Conservation (phyloP, 106 monocot genomes). For the Agapanthus africanus region DNA sequence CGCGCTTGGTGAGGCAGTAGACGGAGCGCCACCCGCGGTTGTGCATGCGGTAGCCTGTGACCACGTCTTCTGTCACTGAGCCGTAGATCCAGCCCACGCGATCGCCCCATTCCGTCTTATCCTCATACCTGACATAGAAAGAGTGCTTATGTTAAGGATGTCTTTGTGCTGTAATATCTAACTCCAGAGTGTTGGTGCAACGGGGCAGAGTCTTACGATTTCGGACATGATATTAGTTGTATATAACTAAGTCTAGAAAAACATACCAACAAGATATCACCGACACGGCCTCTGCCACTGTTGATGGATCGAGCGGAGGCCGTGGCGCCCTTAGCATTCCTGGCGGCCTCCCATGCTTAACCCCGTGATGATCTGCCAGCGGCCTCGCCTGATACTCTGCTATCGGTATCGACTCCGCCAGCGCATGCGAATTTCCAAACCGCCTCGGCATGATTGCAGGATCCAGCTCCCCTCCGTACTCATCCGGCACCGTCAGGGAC, state of each 20-base stretch:
- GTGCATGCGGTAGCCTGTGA: conserved; percentile 78
- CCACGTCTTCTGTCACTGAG: conserved; percentile 62
- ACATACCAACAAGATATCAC: conserved; percentile 61
- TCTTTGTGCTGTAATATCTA: no score
- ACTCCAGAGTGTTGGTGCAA: no score
- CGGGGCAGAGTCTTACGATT: neutral
- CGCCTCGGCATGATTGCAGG: conserved; percentile 26
- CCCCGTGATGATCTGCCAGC: conserved; percentile 48
- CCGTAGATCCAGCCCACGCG: conserved; percentile 44
- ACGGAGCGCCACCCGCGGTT: conserved; percentile 67
- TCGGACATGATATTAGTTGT: neutral
- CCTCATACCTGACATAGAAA: conserved; percentile 42
- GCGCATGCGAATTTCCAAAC: conserved; percentile 49
- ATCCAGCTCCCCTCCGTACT: conserved; percentile 25
- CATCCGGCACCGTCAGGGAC: conserved; percentile 26
- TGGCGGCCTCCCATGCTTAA: conserved; percentile 54
- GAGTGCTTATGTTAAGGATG: neutral
- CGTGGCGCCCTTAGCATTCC: conserved; percentile 38
- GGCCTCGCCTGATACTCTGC: conserved; percentile 57
- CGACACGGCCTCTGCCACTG: conserved; percentile 59
- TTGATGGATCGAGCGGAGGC: conserved; percentile 34
- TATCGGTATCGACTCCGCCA: conserved; percentile 44
- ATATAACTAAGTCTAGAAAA: neutral
- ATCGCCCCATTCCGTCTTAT: conserved; percentile 68
- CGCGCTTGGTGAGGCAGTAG: conserved; percentile 68